These are phyloP conservation scores for Hortiboletus rubellus DNA, from an alignment of 1,284 basidiomycete species.

Conservation along the genomic window DNA sequence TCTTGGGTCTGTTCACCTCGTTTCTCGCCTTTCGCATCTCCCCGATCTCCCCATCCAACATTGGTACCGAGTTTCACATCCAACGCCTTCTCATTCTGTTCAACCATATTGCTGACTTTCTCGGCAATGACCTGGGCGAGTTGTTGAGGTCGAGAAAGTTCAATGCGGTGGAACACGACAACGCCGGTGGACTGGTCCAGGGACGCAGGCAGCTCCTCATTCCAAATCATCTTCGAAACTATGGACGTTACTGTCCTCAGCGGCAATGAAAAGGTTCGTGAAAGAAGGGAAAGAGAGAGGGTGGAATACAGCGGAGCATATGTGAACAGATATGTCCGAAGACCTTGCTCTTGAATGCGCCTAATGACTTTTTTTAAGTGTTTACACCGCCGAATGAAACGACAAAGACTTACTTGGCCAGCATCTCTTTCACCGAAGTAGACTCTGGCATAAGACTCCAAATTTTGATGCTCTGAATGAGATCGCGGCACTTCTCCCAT, in stretches of 20 bases:
- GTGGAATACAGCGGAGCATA: constrained; percentile 95
- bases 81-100: constrained; percentile 94
- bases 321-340: constrained; percentile 98
- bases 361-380: constrained; percentile 40
- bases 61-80: constrained; percentile 82
- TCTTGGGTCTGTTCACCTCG: constrained; percentile 75
- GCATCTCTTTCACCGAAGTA: constrained; percentile 88
- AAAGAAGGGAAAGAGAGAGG: constrained; percentile 84
- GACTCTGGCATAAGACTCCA: constrained; percentile 96
- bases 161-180: constrained; percentile 87
- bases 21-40: constrained; percentile 73
- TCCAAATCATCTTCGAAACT: constrained; percentile 99
- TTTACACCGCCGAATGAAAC: neutral
- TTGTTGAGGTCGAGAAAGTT: constrained; percentile 88
- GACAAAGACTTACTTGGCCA: constrained; percentile 69
- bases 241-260: constrained; percentile 84
- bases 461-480: constrained; percentile 96
- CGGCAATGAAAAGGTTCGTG: constrained; percentile 85
- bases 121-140: constrained; percentile 88
- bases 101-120: constrained; percentile 84
- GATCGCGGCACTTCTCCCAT: constrained; percentile 93
- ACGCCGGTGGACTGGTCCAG: constrained; percentile 88
- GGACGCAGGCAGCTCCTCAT: constrained; percentile 91
- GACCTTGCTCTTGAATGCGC: constrained; percentile 97
- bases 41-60: constrained; percentile 66